Evolutionary conservation across 2,329 filamentous ascomycete species (phyloP).

Genomic region (Nothomitra cinnamomea): DNA sequence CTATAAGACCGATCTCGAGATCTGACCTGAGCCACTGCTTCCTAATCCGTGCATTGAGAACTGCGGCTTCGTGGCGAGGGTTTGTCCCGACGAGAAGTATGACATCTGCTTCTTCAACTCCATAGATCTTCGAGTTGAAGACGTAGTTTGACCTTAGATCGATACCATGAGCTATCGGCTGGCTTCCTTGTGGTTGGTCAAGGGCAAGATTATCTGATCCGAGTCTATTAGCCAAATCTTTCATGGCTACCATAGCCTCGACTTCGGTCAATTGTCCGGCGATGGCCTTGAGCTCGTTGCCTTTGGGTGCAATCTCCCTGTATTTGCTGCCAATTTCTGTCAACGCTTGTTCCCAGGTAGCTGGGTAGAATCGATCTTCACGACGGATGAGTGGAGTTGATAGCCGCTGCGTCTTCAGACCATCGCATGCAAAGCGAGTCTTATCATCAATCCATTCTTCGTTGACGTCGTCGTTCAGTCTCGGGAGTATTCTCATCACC

Average conservation of each 20-base stretch:
- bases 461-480: constrained; percentile 94
- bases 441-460: constrained; percentile 99
- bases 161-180: constrained; percentile 77
- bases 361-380: constrained; percentile 80
- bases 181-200: constrained; percentile 69
- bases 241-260: constrained; percentile 88
- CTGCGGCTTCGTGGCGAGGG: constrained; percentile 84
- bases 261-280: constrained; percentile 83
- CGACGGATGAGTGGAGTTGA: constrained; percentile 82
- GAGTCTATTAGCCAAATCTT: constrained; percentile 91
- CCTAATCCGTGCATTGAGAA: constrained; percentile 87
- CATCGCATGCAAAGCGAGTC: constrained; percentile 88
- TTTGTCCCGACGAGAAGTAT: constrained; percentile 92
- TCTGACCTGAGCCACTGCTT: constrained; percentile 97
- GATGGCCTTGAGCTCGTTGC: constrained; percentile 90
- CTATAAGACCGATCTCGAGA: constrained; percentile 79
- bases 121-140: constrained; percentile 91
- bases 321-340: constrained; percentile 72
- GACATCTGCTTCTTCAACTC: constrained; percentile 82
- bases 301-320: constrained; percentile 62
- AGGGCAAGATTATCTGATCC: constrained; percentile 91
- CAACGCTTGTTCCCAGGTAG: constrained; percentile 89
- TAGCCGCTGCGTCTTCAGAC: constrained; percentile 85
- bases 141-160: constrained; percentile 89
- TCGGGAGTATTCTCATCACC: constrained; percentile 85